Base-by-base conservation (phyloP, 2,329 filamentous ascomycete species). In the Ascochyta clinopodiicola region DNA sequence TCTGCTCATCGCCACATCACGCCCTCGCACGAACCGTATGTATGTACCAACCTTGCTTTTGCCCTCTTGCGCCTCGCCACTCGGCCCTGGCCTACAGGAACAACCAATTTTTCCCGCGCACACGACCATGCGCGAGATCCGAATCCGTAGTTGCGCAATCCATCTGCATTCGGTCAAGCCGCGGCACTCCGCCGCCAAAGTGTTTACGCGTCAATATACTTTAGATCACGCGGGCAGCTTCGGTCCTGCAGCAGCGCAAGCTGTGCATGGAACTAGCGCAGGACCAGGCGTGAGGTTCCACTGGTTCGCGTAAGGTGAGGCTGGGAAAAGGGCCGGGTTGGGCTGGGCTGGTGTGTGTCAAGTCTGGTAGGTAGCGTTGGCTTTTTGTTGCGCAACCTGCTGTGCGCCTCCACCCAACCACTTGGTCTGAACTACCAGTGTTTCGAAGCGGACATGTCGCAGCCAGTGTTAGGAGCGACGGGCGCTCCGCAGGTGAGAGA, bases 201-300 rank as follows among this genome's bases (percentile, higher is more conserved):
- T 44, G 46, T 38, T 39, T 24, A 56, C 47, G 53, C 53, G 53
- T 51, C 22, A 24, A 24, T 4, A 6, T 47, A 47, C 19, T 39
- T 32, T 17, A 17, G 10, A 21, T 56, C 46, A 43, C 25, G 42
- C 31, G 36, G 39, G 17, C 32, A 32, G 17, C 6, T 9, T 9
- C 17, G 29, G 39, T 29, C 43, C 27, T 51, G 47, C 46, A 42
- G 42, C 25, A 24, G 32, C 31, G 17, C 15, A 24, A 24, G 22
- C 22, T 24, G 4, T 37, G 48, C 44, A 38, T 42, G 38, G 44
- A 43, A 27, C 54, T 57, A 48, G 44, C 39, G 54, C 48, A 57
- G 52, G 52, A 56, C 52, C 52, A 32, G 27, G 42, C 17, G 46
- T 22, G n/a, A 27, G 31, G 37, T 44, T 56, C 52, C 52, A 47